Evolutionary conservation across 2,329 filamentous ascomycete species (phyloP), one percentile per base, ranked within the genome.

Genomic region (Cladosporium sp.): DNA sequence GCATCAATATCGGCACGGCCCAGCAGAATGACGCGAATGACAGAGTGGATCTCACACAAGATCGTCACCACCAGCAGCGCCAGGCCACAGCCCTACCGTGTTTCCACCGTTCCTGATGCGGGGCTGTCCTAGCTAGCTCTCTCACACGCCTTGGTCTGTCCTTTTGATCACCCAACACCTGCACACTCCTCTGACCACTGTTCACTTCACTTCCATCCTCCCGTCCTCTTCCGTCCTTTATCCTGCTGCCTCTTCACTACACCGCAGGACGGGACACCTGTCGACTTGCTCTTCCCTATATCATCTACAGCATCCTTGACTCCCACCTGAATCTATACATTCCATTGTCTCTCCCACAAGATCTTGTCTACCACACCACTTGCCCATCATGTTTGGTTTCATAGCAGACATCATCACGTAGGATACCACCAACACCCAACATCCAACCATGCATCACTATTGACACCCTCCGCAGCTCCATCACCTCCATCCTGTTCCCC

Each of bases 401-500:
- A 79, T 90, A 61, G 82, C 86, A 61, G 86, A 88, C 70, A 74
- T 89, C 61, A 74, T 90, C 68, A 88, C 86, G 86, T 90, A 74
- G 74, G 85, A 27, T 4, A 27, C 22, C 22, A 27, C 9, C 22
- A 27, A 9, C n/a, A n/a, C n/a, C n/a, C 43, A 48, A 56, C 59
- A 53, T 32, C 12, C 5, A 27, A 5, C 22, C 43, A 15, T 48
- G 2, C 36, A n/a, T n/a, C n/a, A n/a, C 18, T 41, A 54, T 62
- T 64, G 49, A 59, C 46, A 27, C 18, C 8, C 16, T 45, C 18
- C 35, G 41, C 66, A 95, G 90, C 66, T 92, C 88, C 56, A 71
- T 92, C 67, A 84, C 87, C 52, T 94, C 91, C 50, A 90, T 95
- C 66, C 83, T 96, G 66, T 94, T 97, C 67, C 93, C 93, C 45